Evolutionary conservation across 257 asterid genomes (phyloP), one percentile per base, ranked within the genome.

Genomic region (Petunia secreta): DNA sequence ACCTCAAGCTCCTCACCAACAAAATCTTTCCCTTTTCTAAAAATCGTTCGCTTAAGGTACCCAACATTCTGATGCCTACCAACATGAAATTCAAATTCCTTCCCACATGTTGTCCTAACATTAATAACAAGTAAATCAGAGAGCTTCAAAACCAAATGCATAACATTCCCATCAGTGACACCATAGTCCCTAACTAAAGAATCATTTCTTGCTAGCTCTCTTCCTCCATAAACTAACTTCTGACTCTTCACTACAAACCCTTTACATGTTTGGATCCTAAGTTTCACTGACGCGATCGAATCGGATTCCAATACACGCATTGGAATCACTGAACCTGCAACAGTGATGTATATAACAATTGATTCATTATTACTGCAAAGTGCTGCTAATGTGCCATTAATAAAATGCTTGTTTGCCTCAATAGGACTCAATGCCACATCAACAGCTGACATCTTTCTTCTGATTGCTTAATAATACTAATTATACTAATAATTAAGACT

Each of bases 271-370:
- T 91, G 94, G 16, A 91, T 89, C 90, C 93, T 89, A 50, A 92
- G 91, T 66, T 92, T 92, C 63, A 92, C 94, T 2, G 91, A 91
- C 71, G 88, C 94, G 77, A 90, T 89, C 4, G 97, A 90, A 84
- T 92, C 96, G 0, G 92, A 92, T 40, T 87, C 92, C 87, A 89
- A 81, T 41, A 92, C 94, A 75, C 89, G 88, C 82, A 92, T 80
- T 55, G 96, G 96, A 44, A 86, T 86, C 54, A 84, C 75, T 1
- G 91, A 91, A 71, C 92, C 91, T 25, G 90, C 87, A 2, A 85
- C 82, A 7, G 89, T 84, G 79, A 92, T 81, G 86, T 87, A 89
- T 65, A 92, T 84, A 41, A 84, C 84, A 75, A 91, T 88, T 11
- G 90, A 84, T 53, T 91, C 91, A 15, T 79, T 66, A 15, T 79